Conservation (phyloP, 257 asterid genomes). For the Echium plantagineum region DNA sequence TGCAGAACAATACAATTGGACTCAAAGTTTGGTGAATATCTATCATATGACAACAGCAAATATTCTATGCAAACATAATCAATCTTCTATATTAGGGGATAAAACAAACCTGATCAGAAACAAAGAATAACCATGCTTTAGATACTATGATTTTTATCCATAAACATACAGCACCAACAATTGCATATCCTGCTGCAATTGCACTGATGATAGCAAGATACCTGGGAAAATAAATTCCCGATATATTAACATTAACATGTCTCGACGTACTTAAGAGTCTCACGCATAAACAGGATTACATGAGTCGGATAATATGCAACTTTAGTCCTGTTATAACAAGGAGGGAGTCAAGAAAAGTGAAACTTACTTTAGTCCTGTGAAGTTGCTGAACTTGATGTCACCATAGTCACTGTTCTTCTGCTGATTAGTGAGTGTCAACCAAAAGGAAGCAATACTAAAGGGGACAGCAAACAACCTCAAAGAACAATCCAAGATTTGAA, state of each 20-base stretch:
- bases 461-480: constrained; percentile 59
- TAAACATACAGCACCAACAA: constrained; percentile 53
- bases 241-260: too few relatives aligned
- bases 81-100: neutral
- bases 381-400: constrained; percentile 37
- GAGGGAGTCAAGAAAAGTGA: neutral
- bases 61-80: neutral
- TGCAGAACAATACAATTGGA: neutral
- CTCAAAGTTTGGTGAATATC: neutral
- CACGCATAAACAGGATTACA: too few relatives aligned
- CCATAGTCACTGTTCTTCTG: constrained; percentile 52
- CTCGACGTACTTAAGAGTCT: too few relatives aligned
- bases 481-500: constrained; percentile 46
- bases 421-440: constrained; percentile 42
- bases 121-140: constrained; percentile 71
- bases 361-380: constrained; percentile 59
- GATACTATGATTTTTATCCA: constrained; percentile 38
- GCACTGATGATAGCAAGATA: constrained; percentile 67
- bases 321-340: too few relatives aligned
- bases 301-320: too few relatives aligned
- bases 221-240: constrained; percentile 21
- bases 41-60: neutral
- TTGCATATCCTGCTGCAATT: constrained; percentile 56
- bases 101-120: constrained; percentile 69
- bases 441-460: constrained; percentile 54